Percentiles rank a stretch among this genome's conserved stretches.
These are phyloP conservation scores for Naganishia friedmannii DNA, from an alignment of 768 basidiomycete genomes.

Conservation along the genomic window DNA sequence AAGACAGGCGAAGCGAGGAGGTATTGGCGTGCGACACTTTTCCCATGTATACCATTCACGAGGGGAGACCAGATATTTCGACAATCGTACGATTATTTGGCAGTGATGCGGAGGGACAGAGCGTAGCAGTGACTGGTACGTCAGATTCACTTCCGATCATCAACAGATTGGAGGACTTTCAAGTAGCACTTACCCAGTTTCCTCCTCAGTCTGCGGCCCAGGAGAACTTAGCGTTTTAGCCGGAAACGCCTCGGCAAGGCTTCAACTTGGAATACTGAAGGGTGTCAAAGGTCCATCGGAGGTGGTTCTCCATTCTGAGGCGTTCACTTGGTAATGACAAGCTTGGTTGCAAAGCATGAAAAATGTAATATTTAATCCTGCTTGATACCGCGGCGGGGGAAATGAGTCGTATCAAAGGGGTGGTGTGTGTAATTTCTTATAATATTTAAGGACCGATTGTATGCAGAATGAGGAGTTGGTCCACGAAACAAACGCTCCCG, in stretches of 20 bases:
- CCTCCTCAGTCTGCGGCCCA: slow-evolving; percentile 13
- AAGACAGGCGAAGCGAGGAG: not conserved
- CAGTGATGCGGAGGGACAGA: not conserved
- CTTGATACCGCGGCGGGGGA: not conserved
- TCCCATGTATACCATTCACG: not conserved
- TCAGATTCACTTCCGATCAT: not conserved
- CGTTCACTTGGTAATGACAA: slow-evolving; percentile 9
- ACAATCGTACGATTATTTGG: not conserved
- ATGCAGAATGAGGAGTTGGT: too few relatives aligned
- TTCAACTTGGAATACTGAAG: slow-evolving; percentile 14
- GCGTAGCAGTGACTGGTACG: slow-evolving; percentile 20
- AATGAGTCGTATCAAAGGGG: not conserved
- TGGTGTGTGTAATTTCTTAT: too few relatives aligned
- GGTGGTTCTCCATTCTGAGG: slow-evolving; percentile 16
- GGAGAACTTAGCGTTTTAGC: not conserved
- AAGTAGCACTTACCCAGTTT: not conserved
- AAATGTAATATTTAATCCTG: not conserved
- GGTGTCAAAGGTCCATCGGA: not conserved
- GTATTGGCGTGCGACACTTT: not conserved
- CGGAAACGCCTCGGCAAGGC: slow-evolving; percentile 1
- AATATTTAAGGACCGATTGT: too few relatives aligned
- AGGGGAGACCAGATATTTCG: not conserved
- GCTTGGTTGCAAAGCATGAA: too few relatives aligned
- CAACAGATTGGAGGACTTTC: too few relatives aligned
- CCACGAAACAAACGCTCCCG: too few relatives aligned